Percentiles rank a stretch among this genome's conserved stretches.
Conservation (phyloP, 2,329 filamentous ascomycete genomes). For the Epicoccum sorghinum region DNA sequence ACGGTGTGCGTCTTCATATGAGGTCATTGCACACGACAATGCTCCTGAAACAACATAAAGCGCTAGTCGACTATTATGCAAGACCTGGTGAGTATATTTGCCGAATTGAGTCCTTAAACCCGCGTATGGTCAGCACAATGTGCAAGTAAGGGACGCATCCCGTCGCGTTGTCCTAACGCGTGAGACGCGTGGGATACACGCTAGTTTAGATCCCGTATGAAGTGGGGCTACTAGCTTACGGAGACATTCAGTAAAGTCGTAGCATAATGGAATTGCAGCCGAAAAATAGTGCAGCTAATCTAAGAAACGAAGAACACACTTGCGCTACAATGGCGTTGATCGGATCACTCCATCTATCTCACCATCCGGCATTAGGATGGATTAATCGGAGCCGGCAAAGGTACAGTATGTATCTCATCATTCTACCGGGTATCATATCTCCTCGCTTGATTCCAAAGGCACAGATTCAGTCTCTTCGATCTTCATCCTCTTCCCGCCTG, state of each 20-base stretch:
- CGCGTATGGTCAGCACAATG: not conserved
- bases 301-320: too few relatives aligned
- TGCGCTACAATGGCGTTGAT: too few relatives aligned
- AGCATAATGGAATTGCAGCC: too few relatives aligned
- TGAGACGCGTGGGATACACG: conserved; percentile 6
- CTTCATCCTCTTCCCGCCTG: conserved; percentile 15
- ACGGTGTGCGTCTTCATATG: not conserved
- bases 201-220: not conserved
- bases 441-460: not conserved
- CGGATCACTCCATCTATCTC: too few relatives aligned
- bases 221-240: not conserved
- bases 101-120: not conserved
- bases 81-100: not conserved
- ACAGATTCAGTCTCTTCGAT: not conserved
- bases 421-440: not conserved
- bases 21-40: not conserved
- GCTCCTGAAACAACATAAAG: not conserved
- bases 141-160: not conserved
- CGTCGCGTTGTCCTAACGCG: not conserved
- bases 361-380: too few relatives aligned
- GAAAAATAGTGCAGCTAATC: too few relatives aligned
- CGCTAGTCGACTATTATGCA: not conserved
- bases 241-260: too few relatives aligned
- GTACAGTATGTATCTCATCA: too few relatives aligned
- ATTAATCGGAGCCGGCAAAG: too few relatives aligned